Percentiles rank a stretch among this genome's conserved stretches.
These are phyloP conservation scores for Globisporangium barbulae DNA, from an alignment of 352 stramenopile genomes.

Conservation along the genomic window DNA sequence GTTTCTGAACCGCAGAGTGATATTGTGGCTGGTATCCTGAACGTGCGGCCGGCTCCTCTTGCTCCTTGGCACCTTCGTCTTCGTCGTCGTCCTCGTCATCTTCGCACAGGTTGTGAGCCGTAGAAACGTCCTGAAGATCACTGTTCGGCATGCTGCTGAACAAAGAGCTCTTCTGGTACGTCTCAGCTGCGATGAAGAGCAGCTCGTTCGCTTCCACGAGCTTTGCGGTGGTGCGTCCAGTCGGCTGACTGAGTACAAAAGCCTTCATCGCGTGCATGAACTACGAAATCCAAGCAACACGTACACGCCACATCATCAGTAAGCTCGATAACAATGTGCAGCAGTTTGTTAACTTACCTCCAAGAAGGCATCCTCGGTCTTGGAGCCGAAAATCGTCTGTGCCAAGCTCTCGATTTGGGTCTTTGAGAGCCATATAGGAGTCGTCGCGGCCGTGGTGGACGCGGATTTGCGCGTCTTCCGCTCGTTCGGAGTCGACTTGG, in stretches of 20 bases:
- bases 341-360: slow-evolving; percentile 25
- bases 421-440: slow-evolving; percentile 45
- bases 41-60: background rate
- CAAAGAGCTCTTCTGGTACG: slow-evolving; percentile 30
- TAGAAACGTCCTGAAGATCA: slow-evolving; percentile 4
- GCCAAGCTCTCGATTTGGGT: slow-evolving; percentile 39
- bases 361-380: slow-evolving; percentile 38
- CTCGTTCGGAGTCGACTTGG: slow-evolving; percentile 15
- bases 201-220: slow-evolving; percentile 46
- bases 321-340: background rate
- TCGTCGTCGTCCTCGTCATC: background rate
- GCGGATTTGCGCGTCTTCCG: slow-evolving; percentile 23
- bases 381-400: slow-evolving; percentile 44
- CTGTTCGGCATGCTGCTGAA: background rate
- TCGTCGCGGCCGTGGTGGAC: background rate
- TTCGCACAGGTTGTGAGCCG: background rate
- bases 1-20: background rate
- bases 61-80: background rate
- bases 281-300: slow-evolving; percentile 15
- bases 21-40: background rate
- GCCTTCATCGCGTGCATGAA: slow-evolving; percentile 45
- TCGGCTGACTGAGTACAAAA: slow-evolving; percentile 27
- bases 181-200: slow-evolving; percentile 44
- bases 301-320: background rate
- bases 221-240: slow-evolving; percentile 13